Base-by-base conservation (phyloP, 768 basidiomycete species). In the Suillus sp. region DNA sequence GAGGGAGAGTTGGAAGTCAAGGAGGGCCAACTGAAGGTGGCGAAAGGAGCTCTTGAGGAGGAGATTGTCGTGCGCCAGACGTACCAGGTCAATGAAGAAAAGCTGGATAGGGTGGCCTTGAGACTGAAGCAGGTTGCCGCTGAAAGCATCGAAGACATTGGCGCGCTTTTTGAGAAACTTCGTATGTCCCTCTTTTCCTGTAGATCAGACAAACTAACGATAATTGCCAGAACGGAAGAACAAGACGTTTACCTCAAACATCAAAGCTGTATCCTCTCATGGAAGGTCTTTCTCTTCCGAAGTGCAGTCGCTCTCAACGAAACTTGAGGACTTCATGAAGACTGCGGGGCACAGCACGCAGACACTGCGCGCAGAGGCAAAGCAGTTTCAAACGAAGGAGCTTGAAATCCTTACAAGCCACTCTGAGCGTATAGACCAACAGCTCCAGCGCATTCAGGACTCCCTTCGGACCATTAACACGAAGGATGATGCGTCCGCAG, bases 41-140 rank as follows among this genome's bases (percentile, higher is more conserved):
- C 81, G n/a, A 86, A 84, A 63, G 72, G 69, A 4, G 84, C 87
- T 11, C 77, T 96, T 54, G 88, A 93, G 67, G 92, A 96, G 65
- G 95, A 99, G 74, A 78, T 83, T 42, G 77, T 91, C 34, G 85
- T 98, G 20, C 83, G 92, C 40, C 82, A 90, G 67, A 92, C 91
- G 0, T 89, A 92, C 74, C 86, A 91, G 71, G 78, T 83, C 56
- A 93, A 87, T 7, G 96, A 98, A 75, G 76, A 74, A 20, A 77
- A 76, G 56, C 73, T 97, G 51, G 86, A 96, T 68, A 77, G 75
- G n/a, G 86, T 96, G 4, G 95, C 96, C 0, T 77, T 72, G 27
- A 85, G 83, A 2, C 75, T 96, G 62, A 92, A 86, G 73, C 79
- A 79, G 50, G 83, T 87, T 22, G 85, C 86, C 1, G 75, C 81